A percentile compares a stretch with the other conserved stretches of the same genome.
Conservation (phyloP, 2,329 filamentous ascomycete species). For the Rhinocladiella similis region DNA sequence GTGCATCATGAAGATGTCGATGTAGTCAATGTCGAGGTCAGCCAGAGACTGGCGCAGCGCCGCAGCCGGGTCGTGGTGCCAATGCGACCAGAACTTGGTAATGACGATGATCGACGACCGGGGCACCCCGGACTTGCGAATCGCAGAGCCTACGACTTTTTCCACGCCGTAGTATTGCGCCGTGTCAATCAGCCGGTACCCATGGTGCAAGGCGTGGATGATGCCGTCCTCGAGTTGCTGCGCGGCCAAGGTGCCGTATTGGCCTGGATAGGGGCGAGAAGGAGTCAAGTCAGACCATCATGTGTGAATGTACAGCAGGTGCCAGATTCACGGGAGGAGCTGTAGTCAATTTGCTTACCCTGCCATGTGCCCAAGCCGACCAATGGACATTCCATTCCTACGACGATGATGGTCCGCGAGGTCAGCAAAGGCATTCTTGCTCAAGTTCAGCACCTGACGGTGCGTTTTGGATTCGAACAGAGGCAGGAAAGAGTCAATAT, state of each 20-base stretch:
- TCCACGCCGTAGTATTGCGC: slow-evolving; percentile 62
- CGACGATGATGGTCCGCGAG: not conserved
- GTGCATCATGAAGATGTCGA: slow-evolving; percentile 71
- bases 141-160: slow-evolving; percentile 63
- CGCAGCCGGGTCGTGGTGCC: slow-evolving; percentile 61
- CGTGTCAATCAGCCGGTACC: slow-evolving; percentile 39
- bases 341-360: slow-evolving; percentile 15
- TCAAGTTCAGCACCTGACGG: not conserved
- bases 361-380: slow-evolving; percentile 33
- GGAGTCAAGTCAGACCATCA: not conserved
- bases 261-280: not conserved
- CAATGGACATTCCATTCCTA: slow-evolving; percentile 9
- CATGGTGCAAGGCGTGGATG: slow-evolving; percentile 30
- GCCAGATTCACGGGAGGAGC: not conserved
- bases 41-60: slow-evolving; percentile 60
- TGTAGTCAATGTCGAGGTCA: slow-evolving; percentile 63
- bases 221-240: slow-evolving; percentile 32
- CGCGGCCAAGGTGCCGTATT: slow-evolving; percentile 23
- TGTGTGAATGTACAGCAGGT: not conserved
- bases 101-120: slow-evolving; percentile 65
- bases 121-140: slow-evolving; percentile 63
- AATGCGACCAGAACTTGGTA: slow-evolving; percentile 67
- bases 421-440: slow-evolving; percentile 3
- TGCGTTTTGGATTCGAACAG: not conserved
- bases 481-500: not conserved